A percentile compares a stretch with the other conserved stretches of the same genome.
These are phyloP conservation scores for Ophiostoma triangulosporum DNA, from an alignment of 2,329 filamentous ascomycete genomes.

Conservation along the genomic window DNA sequence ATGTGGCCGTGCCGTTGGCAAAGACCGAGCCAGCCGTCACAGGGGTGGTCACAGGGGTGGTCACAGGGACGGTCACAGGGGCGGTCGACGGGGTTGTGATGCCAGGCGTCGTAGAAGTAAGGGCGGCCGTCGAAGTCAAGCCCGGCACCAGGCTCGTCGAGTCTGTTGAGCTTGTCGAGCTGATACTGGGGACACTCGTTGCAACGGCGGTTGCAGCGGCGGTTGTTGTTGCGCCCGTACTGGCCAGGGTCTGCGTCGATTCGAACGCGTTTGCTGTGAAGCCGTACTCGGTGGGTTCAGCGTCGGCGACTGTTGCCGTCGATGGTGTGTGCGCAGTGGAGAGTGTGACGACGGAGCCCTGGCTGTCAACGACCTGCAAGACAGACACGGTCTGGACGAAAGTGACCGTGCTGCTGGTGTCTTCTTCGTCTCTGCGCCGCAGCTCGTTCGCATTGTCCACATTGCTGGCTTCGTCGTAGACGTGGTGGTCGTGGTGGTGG, in stretches of 20 bases:
- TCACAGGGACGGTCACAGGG: background rate
- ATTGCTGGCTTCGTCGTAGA: background rate
- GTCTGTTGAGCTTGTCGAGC: background rate
- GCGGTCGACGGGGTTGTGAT: background rate
- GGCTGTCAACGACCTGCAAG: conserved; percentile 36
- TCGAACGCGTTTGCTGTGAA: conserved; percentile 1
- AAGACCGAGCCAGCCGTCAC: background rate
- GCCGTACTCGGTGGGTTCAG: background rate
- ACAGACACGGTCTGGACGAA: conserved; percentile 43
- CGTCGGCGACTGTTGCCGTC: conserved; percentile 21
- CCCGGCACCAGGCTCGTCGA: too few species aligned
- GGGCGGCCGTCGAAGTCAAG: background rate
- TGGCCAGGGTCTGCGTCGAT: background rate
- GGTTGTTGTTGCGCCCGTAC: background rate
- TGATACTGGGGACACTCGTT: background rate
- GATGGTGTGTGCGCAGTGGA: conserved; percentile 28
- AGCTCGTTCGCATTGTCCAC: conserved; percentile 15
- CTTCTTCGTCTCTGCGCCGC: conserved; percentile 17
- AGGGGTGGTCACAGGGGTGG: background rate
- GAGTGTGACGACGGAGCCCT: conserved; percentile 30
- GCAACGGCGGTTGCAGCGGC: background rate
- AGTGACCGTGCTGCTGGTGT: conserved; percentile 24
- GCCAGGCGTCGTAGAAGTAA: background rate
- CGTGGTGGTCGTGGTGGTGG: background rate
- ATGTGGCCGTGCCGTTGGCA: background rate